A percentile compares a stretch with the other conserved stretches of the same genome.
Evolutionary conservation across 2,329 filamentous ascomycete genomes (phyloP).

Genomic region (Dactylonectria estremocensis): DNA sequence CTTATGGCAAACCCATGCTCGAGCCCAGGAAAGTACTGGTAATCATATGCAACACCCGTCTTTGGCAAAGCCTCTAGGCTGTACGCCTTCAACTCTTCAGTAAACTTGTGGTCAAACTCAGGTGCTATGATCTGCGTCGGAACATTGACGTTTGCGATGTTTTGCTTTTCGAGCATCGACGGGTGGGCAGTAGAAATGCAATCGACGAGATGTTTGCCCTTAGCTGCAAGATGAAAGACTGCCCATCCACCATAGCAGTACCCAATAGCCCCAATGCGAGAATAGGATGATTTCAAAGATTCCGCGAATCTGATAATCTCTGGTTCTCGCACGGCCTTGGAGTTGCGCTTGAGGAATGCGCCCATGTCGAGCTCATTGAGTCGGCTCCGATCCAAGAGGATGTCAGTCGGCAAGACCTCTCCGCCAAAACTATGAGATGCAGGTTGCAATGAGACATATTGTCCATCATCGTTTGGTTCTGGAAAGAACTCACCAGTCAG

Average conservation of each 20-base stretch:
- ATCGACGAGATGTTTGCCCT: background rate
- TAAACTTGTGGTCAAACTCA: constrained; percentile 10
- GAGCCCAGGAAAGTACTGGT: constrained; percentile 31
- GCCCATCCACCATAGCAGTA: constrained; percentile 24
- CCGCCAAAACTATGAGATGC: constrained; percentile 1
- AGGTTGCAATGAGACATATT: background rate
- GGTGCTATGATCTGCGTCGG: constrained; percentile 18
- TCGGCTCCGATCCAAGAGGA: background rate
- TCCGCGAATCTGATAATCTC: background rate
- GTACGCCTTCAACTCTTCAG: constrained; percentile 10
- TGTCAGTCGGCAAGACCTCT: background rate
- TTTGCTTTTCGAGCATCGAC: background rate
- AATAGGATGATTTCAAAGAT: background rate
- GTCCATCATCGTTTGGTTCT: background rate
- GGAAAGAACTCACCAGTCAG: background rate
- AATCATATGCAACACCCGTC: constrained; percentile 25
- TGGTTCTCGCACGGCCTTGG: background rate
- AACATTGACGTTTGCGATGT: constrained; percentile 9
- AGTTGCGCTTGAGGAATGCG: constrained; percentile 6
- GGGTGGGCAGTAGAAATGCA: constrained; percentile 21
- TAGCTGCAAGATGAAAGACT: constrained; percentile 5
- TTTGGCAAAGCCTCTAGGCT: constrained; percentile 5
- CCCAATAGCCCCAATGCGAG: constrained; percentile 6
- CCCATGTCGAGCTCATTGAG: constrained; percentile 2
- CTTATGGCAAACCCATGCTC: constrained; percentile 21